These are phyloP conservation scores for Melastoma candidum DNA, from an alignment of 441 rosid genomes.

Conservation along the genomic window DNA sequence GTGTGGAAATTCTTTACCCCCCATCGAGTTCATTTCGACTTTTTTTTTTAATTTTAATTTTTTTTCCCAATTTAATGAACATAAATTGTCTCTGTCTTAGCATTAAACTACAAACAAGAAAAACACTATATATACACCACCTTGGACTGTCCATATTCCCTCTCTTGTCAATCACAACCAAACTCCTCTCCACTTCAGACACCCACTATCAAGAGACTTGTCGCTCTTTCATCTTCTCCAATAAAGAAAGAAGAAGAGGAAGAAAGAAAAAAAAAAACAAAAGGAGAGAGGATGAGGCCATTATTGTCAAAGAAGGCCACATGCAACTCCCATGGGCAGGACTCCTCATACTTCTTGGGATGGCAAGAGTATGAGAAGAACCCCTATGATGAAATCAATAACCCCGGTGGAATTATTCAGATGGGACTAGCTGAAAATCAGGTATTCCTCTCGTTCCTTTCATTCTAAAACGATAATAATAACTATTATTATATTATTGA, in stretches of 20 bases:
- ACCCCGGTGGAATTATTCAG: conserved; percentile 78
- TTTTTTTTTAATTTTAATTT: too few species aligned
- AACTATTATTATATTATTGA: background rate
- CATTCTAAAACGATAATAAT: too few species aligned
- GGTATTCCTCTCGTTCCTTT: conserved; percentile 17
- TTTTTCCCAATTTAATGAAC: too few species aligned
- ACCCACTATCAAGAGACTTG: too few species aligned
- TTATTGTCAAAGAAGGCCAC: conserved; percentile 65
- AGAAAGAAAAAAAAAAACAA: too few species aligned
- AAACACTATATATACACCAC: too few species aligned
- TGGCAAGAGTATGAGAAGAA: conserved; percentile 93
- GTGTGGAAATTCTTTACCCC: too few species aligned
- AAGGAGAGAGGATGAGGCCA: conserved; percentile 23
- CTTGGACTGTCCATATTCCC: too few species aligned
- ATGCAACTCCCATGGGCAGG: conserved; percentile 80
- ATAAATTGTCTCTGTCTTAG: background rate
- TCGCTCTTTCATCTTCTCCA: too few species aligned
- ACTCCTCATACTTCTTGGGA: conserved; percentile 87
- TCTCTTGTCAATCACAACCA: background rate
- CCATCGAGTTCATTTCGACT: too few species aligned
- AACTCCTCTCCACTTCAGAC: background rate
- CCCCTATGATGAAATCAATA: conserved; percentile 57
- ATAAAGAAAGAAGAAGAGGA: too few species aligned
- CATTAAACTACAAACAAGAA: too few species aligned
- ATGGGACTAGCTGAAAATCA: conserved; percentile 99